A percentile compares a stretch with the other conserved stretches of the same genome.
These are phyloP conservation scores for Moelleriella libera DNA, from an alignment of 2,329 filamentous ascomycete species.

Conservation along the genomic window DNA sequence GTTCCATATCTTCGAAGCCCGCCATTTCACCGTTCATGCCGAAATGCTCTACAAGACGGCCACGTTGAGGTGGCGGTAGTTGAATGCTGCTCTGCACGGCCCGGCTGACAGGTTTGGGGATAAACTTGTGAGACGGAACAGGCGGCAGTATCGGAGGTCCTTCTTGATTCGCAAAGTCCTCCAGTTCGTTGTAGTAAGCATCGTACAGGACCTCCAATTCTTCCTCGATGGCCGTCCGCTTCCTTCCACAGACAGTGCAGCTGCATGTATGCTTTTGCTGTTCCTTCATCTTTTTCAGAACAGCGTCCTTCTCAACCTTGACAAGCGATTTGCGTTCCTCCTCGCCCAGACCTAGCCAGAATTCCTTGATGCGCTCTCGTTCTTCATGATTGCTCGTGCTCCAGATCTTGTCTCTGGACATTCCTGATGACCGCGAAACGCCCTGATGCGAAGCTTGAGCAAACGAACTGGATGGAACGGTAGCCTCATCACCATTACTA, in stretches of 20 bases:
- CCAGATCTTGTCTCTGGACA: slow-evolving; percentile 83
- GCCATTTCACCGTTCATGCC: slow-evolving; percentile 37
- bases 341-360: slow-evolving; percentile 90
- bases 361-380: slow-evolving; percentile 92
- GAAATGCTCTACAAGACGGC: slow-evolving; percentile 57
- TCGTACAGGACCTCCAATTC: slow-evolving; percentile 96
- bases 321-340: slow-evolving; percentile 90
- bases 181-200: slow-evolving; percentile 94
- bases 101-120: no score
- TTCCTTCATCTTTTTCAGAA: slow-evolving; percentile 98
- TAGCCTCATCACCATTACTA: slow-evolving; percentile 7
- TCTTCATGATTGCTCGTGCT: slow-evolving; percentile 91
- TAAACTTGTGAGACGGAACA: slow-evolving; percentile 41
- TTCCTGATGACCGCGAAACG: slow-evolving; percentile 21
- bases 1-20: slow-evolving; percentile 31
- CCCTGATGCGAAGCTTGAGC: slow-evolving; percentile 13
- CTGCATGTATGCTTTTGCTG: slow-evolving; percentile 99
- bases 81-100: no score
- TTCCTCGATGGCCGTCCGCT: slow-evolving; percentile 93
- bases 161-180: slow-evolving; percentile 86
- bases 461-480: background rate
- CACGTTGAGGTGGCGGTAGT: slow-evolving; percentile 55
- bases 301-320: slow-evolving; percentile 97
- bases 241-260: slow-evolving; percentile 91
- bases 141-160: slow-evolving; percentile 36